Evolutionary conservation across 2,329 filamentous ascomycete species (phyloP).

Genomic region (Paradendryphiella salina): DNA sequence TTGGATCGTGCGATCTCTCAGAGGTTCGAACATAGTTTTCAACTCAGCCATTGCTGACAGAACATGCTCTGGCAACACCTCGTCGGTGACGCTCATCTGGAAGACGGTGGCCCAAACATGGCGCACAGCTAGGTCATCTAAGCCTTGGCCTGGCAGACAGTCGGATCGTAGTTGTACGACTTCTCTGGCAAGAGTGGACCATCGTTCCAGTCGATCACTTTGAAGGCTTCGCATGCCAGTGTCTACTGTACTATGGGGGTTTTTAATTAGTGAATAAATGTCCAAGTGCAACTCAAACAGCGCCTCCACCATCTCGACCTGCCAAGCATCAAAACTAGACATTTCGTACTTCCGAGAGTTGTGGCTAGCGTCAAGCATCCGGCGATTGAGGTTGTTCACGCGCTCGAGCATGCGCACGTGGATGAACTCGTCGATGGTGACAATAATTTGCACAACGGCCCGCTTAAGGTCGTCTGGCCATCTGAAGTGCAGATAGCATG

Average conservation of each 20-base stretch:
- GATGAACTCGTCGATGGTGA: conserved; percentile 59
- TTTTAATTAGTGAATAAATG: conserved; percentile 65
- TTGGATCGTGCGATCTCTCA: conserved; percentile 57
- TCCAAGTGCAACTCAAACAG: conserved; percentile 71
- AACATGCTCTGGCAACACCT: conserved; percentile 62
- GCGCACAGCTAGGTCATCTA: conserved; percentile 57
- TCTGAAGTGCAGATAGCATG: conserved; percentile 57
- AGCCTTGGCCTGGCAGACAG: conserved; percentile 22
- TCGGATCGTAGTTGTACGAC: conserved; percentile 51
- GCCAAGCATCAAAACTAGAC: conserved; percentile 39
- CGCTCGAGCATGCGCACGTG: conserved; percentile 49
- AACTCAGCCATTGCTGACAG: conserved; percentile 66
- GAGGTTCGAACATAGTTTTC: conserved; percentile 56
- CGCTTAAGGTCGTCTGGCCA: conserved; percentile 62
- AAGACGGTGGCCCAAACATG: conserved; percentile 70
- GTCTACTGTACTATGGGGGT: conserved; percentile 61
- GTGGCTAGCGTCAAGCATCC: conserved; percentile 29
- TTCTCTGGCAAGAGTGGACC: conserved; percentile 62
- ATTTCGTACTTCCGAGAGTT: conserved; percentile 24
- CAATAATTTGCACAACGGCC: conserved; percentile 56
- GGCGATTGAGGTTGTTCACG: conserved; percentile 33
- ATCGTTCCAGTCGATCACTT: conserved; percentile 62
- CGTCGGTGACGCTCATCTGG: conserved; percentile 60
- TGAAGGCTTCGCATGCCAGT: conserved; percentile 57
- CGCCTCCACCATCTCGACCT: conserved; percentile 60